A percentile compares a stretch with the other conserved stretches of the same genome.
Evolutionary conservation across 2,329 filamentous ascomycete species (phyloP).

Genomic region (Aspergillus transmontanensis): DNA sequence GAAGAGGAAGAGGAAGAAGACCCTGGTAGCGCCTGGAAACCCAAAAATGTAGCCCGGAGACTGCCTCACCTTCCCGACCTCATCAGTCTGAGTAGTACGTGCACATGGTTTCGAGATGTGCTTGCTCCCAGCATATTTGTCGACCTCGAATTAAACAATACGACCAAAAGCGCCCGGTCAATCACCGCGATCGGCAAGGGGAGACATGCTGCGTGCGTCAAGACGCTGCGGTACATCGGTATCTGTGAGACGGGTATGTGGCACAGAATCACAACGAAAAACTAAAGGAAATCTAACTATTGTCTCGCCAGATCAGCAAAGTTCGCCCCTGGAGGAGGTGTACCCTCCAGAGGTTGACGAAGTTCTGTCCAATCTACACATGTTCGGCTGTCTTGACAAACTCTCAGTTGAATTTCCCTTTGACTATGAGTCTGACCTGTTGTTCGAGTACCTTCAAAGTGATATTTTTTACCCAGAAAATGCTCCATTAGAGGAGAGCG

Average conservation of each 20-base stretch:
- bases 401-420: not conserved
- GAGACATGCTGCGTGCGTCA: not conserved
- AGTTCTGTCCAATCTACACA: not conserved
- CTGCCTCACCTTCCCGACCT: not conserved
- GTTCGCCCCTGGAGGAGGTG: not conserved
- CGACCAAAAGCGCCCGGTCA: not conserved
- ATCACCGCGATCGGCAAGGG: not conserved
- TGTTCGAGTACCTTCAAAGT: not conserved
- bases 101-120: not conserved
- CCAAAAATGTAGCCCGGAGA: not conserved
- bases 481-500: not conserved
- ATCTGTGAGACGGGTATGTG: not conserved
- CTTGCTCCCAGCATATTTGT: not conserved
- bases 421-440: not conserved
- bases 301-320: not conserved
- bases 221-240: slow-evolving; percentile 3
- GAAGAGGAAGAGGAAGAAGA: not conserved
- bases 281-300: not conserved
- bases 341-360: not conserved
- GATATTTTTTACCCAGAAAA: not conserved
- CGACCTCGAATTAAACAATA: not conserved
- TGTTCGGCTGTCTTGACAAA: not conserved
- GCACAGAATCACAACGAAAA: not conserved
- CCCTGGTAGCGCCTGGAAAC: not conserved
- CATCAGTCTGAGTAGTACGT: not conserved